phyloP scores from a whole-genome alignment of 345 rosid genomes.

The Linum lewisii region DNA sequence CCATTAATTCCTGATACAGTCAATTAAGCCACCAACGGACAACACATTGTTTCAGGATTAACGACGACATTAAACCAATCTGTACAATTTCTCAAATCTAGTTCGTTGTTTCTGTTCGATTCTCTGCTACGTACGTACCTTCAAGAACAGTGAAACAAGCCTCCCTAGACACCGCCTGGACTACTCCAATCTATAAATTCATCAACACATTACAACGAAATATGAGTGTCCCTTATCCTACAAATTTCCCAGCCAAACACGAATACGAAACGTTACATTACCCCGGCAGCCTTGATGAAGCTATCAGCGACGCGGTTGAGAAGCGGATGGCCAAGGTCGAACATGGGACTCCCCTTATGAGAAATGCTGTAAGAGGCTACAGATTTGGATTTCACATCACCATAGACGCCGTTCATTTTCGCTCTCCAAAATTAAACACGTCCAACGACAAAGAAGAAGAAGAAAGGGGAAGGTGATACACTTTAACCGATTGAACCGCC shows the following conservation, averaged over 20 bases:
- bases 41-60: too few relatives aligned
- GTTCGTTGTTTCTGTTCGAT: not conserved
- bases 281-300: constrained; percentile 87
- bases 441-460: too few relatives aligned
- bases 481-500: too few relatives aligned
- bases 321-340: constrained; percentile 94
- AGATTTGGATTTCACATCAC: constrained; percentile 39
- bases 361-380: constrained; percentile 46
- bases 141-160: constrained; percentile 60
- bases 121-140: constrained; percentile 19
- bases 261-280: constrained; percentile 6
- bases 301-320: constrained; percentile 84
- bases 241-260: too few relatives aligned
- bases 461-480: too few relatives aligned
- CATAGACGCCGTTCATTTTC: constrained; percentile 19
- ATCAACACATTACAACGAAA: not conserved
- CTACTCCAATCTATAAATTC: constrained; percentile 60
- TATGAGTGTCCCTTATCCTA: too few relatives aligned
- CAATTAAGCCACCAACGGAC: too few relatives aligned
- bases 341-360: constrained; percentile 10
- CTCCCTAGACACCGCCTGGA: constrained; percentile 71
- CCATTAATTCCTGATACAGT: constrained; percentile 7
- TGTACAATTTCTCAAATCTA: not conserved
- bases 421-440: too few relatives aligned
- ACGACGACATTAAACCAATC: too few relatives aligned